phyloP scores from a whole-genome alignment of 345 rosid genomes.

The Gossypioides kirkii region DNA sequence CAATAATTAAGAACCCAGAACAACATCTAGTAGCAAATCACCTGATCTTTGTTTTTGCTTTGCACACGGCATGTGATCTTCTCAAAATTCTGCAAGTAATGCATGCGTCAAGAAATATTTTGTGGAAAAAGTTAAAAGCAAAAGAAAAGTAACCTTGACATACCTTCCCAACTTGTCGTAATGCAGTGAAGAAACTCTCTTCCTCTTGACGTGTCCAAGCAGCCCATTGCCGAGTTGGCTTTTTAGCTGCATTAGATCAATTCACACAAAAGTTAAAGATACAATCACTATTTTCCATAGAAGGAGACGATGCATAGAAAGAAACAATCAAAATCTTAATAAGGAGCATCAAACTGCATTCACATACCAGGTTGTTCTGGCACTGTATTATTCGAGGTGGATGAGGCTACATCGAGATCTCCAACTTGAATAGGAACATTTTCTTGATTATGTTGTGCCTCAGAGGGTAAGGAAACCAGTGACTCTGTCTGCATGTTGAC shows the following conservation, averaged over 20 bases:
- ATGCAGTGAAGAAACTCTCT: slow-evolving; percentile 92
- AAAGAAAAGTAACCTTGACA: slow-evolving; percentile 17
- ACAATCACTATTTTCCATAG: slow-evolving; percentile 1
- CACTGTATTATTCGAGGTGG: slow-evolving; percentile 27
- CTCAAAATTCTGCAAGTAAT: slow-evolving; percentile 76
- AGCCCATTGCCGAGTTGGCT: slow-evolving; percentile 95
- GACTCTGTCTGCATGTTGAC: slow-evolving; percentile 37
- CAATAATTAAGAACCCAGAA: background rate
- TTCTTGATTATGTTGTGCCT: slow-evolving; percentile 29
- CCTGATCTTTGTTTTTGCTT: slow-evolving; percentile 99
- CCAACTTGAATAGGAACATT: slow-evolving; percentile 39
- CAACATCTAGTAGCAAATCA: slow-evolving; percentile 23
- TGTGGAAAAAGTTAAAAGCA: background rate
- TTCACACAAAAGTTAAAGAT: slow-evolving; percentile 2
- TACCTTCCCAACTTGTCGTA: slow-evolving; percentile 99
- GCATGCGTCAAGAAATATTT: slow-evolving; percentile 14
- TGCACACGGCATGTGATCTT: slow-evolving; percentile 92
- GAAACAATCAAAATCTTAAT: background rate
- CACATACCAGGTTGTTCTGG: slow-evolving; percentile 59
- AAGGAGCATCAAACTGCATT: slow-evolving; percentile 20
- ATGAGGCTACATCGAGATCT: slow-evolving; percentile 34
- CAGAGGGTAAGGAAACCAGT: slow-evolving; percentile 26
- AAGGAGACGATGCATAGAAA: background rate
- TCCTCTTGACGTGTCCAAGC: slow-evolving; percentile 99
- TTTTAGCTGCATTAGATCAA: slow-evolving; percentile 50